Conservation (phyloP, 768 basidiomycete genomes). For the Leccinellum rugosiceps region DNA sequence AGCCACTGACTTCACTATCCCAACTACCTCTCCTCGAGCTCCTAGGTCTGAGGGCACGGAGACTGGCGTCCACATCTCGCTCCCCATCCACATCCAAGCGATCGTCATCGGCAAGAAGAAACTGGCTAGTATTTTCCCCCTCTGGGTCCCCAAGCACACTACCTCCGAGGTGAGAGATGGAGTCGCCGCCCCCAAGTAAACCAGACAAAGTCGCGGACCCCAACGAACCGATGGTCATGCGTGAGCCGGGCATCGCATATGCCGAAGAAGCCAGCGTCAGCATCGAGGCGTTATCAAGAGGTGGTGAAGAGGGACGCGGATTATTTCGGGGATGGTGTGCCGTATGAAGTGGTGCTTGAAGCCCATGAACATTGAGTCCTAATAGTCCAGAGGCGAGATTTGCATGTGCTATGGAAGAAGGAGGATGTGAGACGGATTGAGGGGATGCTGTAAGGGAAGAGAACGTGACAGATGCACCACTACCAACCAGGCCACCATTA, state of each 20-base stretch:
- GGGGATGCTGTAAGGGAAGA: constrained; percentile 59
- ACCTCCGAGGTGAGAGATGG: constrained; percentile 69
- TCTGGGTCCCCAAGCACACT: constrained; percentile 51
- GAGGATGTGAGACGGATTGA: constrained; percentile 43
- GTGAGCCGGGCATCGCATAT: constrained; percentile 67
- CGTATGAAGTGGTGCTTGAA: constrained; percentile 87
- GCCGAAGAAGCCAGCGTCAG: constrained; percentile 93
- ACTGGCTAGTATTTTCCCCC: constrained; percentile 64
- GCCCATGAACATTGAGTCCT: constrained; percentile 26
- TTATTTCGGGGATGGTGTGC: constrained; percentile 95
- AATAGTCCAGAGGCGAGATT: constrained; percentile 27
- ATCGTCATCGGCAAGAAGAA: constrained; percentile 64
- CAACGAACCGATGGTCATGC: constrained; percentile 42
- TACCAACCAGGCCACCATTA: constrained; percentile 40
- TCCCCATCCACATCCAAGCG: constrained; percentile 46
- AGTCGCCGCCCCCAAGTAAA: constrained; percentile 50
- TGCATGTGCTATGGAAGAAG: constrained; percentile 29
- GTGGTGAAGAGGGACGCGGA: constrained; percentile 87
- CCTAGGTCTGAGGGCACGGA: constrained; percentile 83
- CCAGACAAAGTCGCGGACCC: constrained; percentile 50
- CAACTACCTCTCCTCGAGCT: constrained; percentile 87
- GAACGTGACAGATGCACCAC: constrained; percentile 67
- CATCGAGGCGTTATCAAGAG: constrained; percentile 87
- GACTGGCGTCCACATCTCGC: constrained; percentile 81
- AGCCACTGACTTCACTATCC: constrained; percentile 86